Percentiles rank a stretch among this genome's conserved stretches.
These are phyloP conservation scores for Lotus japonicus DNA, from an alignment of 306 rosid species.

Conservation along the genomic window DNA sequence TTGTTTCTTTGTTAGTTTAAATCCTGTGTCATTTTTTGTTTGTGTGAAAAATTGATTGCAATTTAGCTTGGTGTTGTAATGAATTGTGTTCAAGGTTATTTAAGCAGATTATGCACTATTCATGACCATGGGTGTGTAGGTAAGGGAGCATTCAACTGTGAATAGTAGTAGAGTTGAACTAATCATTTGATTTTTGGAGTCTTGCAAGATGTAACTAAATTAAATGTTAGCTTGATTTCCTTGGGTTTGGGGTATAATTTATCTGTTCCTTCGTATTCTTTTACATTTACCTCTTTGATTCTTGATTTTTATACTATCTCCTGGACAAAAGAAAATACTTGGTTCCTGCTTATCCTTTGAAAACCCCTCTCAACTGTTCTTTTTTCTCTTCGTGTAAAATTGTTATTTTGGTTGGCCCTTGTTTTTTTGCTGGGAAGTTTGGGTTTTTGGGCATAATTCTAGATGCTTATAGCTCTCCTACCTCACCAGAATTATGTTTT, in stretches of 20 bases:
- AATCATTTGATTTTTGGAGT: neutral
- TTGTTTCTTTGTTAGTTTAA: neutral
- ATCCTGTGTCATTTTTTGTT: neutral
- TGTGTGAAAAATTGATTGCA: neutral
- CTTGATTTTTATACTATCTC: neutral
- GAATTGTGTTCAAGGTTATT: neutral
- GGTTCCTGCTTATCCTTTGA: neutral
- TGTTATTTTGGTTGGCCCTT: slow-evolving; percentile 16
- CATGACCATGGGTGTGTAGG: too few relatives aligned
- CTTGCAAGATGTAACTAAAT: neutral
- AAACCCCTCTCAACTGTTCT: neutral
- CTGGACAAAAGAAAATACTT: neutral
- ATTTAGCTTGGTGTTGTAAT: neutral
- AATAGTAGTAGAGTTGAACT: neutral
- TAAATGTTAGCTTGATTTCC: neutral
- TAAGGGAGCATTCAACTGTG: neutral
- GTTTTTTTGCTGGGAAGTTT: neutral
- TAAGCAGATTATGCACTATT: neutral
- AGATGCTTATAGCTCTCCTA: neutral
- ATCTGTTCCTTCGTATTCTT: neutral
- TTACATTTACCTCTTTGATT: neutral
- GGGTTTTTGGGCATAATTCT: slow-evolving; percentile 13
- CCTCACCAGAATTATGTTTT: slow-evolving; percentile 6
- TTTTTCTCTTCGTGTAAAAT: neutral
- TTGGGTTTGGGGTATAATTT: neutral